Percentiles rank a stretch among this genome's conserved stretches.
Conservation (phyloP, 768 basidiomycete genomes). For the Suillus alpinus region DNA sequence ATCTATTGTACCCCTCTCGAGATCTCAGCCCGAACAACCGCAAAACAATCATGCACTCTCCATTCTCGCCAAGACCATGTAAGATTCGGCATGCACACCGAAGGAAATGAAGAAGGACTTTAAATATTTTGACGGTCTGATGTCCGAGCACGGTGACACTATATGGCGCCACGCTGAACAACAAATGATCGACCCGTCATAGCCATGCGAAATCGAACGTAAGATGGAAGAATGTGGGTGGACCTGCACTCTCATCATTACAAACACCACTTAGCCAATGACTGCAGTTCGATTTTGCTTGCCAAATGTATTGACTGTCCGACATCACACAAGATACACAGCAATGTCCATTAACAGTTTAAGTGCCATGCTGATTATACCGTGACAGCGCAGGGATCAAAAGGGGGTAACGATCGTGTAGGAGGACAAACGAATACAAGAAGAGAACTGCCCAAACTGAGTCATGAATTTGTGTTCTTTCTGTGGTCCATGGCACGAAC, state of each 20-base stretch:
- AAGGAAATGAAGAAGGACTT: constrained; percentile 15
- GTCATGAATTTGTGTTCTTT: not conserved
- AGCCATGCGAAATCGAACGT: constrained; percentile 38
- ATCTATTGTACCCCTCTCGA: not conserved
- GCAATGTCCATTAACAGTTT: not conserved
- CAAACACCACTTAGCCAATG: no score
- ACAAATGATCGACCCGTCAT: constrained; percentile 40
- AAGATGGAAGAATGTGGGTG: constrained; percentile 67
- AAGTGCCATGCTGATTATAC: no score
- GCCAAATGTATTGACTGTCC: not conserved
- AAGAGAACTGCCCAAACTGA: not conserved
- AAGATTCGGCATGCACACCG: constrained; percentile 36
- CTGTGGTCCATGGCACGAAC: not conserved
- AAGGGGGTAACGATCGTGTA: not conserved
- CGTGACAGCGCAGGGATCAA: not conserved
- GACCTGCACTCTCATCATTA: constrained; percentile 43
- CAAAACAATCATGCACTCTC: constrained; percentile 37
- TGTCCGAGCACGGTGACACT: not conserved
- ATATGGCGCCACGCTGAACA: constrained; percentile 26
- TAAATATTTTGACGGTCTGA: constrained; percentile 13
- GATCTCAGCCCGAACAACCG: constrained; percentile 1
- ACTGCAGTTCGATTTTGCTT: no score
- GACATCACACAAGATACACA: not conserved
- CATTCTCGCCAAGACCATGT: constrained; percentile 50
- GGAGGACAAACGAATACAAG: not conserved